Conservation (phyloP, 2,329 filamentous ascomycete genomes). For the Whalleya microplaca region DNA sequence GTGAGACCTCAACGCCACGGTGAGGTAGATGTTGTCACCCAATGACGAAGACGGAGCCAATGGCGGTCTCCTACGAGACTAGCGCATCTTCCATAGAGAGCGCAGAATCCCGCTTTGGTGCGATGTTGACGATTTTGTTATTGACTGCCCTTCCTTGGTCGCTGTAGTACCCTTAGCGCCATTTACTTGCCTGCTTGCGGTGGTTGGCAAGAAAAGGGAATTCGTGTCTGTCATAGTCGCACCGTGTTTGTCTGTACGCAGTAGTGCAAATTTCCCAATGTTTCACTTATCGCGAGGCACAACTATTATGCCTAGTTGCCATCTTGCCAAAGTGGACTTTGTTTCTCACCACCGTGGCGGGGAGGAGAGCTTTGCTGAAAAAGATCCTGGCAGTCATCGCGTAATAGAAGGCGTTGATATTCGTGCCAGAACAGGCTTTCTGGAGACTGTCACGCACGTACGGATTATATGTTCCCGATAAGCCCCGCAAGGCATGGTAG, state of each 20-base stretch:
- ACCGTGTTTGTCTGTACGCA: constrained; percentile 6
- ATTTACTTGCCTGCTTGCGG: not conserved
- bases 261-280: constrained; percentile 26
- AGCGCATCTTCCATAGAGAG: constrained; percentile 10
- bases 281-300: constrained; percentile 21
- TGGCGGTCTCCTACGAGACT: constrained; percentile 9
- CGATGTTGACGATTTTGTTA: constrained; percentile 1
- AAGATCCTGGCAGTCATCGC: not conserved
- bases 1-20: constrained; percentile 18
- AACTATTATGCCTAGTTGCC: not conserved
- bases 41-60: constrained; percentile 18
- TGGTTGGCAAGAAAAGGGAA: constrained; percentile 5
- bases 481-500: not conserved
- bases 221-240: constrained; percentile 4
- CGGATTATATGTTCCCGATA: not conserved
- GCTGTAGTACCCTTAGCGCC: not conserved
- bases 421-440: not conserved
- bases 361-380: not conserved
- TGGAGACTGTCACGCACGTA: not conserved
- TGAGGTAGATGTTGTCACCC: constrained; percentile 6
- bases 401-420: not conserved
- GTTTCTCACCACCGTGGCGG: not conserved
- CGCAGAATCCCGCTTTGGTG: constrained; percentile 3
- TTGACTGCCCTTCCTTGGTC: constrained; percentile 2
- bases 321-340: not conserved